Conservation (phyloP, 257 asterid genomes). For the Nicotiana noctiflora region DNA sequence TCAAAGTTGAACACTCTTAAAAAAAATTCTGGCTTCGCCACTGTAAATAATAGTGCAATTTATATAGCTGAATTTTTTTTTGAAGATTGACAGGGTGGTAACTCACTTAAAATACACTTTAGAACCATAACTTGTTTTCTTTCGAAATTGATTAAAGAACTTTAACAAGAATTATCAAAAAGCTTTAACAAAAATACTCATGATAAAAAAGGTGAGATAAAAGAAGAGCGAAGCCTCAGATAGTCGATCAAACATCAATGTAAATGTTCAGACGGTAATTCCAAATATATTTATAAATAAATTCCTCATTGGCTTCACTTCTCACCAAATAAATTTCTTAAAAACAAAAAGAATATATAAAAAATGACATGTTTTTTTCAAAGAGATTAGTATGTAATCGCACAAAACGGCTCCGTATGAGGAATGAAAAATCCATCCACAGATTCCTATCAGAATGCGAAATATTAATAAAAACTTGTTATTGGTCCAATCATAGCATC, state of each 20-base stretch:
- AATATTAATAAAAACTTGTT: constrained; percentile 18
- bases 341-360: too few relatives aligned
- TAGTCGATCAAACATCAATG: constrained; percentile 45
- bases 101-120: too few relatives aligned
- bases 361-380: background rate
- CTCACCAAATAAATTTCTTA: background rate
- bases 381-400: constrained; percentile 35
- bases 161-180: too few relatives aligned
- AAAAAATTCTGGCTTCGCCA: too few relatives aligned
- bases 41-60: too few relatives aligned
- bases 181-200: too few relatives aligned
- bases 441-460: constrained; percentile 77
- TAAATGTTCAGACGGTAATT: constrained; percentile 68
- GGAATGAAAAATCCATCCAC: constrained; percentile 26
- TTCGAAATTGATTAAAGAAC: too few relatives aligned
- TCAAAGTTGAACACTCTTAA: too few relatives aligned
- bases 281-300: constrained; percentile 27
- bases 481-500: constrained; percentile 53
- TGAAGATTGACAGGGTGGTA: too few relatives aligned
- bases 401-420: constrained; percentile 61
- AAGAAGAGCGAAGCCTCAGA: constrained; percentile 72
- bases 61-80: too few relatives aligned
- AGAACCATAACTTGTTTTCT: too few relatives aligned
- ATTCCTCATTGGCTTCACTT: constrained; percentile 42
- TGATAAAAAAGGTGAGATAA: background rate